These are phyloP conservation scores for Chlorella sp. DNA, from an alignment of 139 green algal genomes.

Conservation along the genomic window DNA sequence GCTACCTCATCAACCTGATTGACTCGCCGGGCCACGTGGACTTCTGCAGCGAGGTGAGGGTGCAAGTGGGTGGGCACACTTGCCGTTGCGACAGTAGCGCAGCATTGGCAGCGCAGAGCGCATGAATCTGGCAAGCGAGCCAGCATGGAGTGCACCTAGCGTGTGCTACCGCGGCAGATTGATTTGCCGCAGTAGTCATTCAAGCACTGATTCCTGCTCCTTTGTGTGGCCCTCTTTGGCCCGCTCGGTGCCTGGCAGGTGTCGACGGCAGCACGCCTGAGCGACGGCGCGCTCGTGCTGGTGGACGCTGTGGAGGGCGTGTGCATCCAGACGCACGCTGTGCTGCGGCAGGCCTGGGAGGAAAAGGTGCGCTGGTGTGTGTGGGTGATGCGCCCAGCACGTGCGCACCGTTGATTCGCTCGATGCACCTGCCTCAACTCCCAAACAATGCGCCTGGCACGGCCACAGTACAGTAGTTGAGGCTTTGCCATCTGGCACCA, in stretches of 20 bases:
- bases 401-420: too few relatives aligned
- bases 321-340: slow-evolving; percentile 98
- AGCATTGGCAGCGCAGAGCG: too few relatives aligned
- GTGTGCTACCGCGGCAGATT: not conserved
- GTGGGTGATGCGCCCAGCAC: too few relatives aligned
- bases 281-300: slow-evolving; percentile 90
- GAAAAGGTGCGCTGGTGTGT: slow-evolving; percentile 85
- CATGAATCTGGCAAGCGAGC: too few relatives aligned
- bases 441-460: too few relatives aligned
- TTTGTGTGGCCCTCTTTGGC: not conserved
- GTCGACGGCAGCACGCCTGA: slow-evolving; percentile 87
- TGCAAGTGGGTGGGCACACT: not conserved
- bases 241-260: slow-evolving; percentile 47
- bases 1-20: slow-evolving; percentile 95
- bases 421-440: too few relatives aligned
- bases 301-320: slow-evolving; percentile 97
- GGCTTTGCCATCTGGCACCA: too few relatives aligned
- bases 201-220: not conserved
- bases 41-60: slow-evolving; percentile 86
- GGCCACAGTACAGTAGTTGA: too few relatives aligned
- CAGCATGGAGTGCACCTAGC: not conserved
- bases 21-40: slow-evolving; percentile 98
- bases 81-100: too few relatives aligned
- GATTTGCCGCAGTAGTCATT: not conserved
- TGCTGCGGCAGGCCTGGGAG: slow-evolving; percentile 91